Evolutionary conservation across 2,329 filamentous ascomycete species (phyloP).

Genomic region (Scortechinia acanthostroma): DNA sequence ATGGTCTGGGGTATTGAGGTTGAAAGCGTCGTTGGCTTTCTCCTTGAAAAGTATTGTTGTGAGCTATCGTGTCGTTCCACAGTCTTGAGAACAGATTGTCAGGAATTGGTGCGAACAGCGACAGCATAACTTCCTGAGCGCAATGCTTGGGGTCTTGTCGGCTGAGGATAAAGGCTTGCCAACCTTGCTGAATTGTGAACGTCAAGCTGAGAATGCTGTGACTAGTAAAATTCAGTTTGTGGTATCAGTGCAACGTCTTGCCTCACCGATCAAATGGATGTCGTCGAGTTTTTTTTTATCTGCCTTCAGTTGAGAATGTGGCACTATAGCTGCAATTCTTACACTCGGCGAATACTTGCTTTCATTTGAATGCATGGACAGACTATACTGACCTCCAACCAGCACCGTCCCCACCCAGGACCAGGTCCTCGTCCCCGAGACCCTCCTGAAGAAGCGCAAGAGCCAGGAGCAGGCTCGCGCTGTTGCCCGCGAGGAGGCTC

Average conservation of each 20-base stretch:
- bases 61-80: slow-evolving; percentile 1
- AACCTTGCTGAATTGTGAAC: not conserved
- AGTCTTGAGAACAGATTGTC: not conserved
- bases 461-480: slow-evolving; percentile 98
- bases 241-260: too few species aligned
- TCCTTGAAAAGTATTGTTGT: slow-evolving; percentile 71
- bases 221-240: too few species aligned
- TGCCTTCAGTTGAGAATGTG: slow-evolving; percentile 58
- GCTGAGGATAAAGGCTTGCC: slow-evolving; percentile 45
- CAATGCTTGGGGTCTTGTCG: slow-evolving; percentile 64
- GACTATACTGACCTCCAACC: slow-evolving; percentile 69
- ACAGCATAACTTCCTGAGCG: slow-evolving; percentile 25
- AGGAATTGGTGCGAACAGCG: slow-evolving; percentile 7
- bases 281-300: slow-evolving; percentile 75
- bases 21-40: slow-evolving; percentile 59
- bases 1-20: slow-evolving; percentile 69
- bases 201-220: too few species aligned
- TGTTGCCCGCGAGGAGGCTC: slow-evolving; percentile 70
- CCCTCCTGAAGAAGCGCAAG: slow-evolving; percentile 99
- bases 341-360: slow-evolving; percentile 66
- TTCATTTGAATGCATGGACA: slow-evolving; percentile 66
- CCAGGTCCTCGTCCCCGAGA: slow-evolving; percentile 96
- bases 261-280: slow-evolving; percentile 76
- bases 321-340: slow-evolving; percentile 88
- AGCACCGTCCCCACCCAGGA: slow-evolving; percentile 90